A percentile compares a stretch with the other conserved stretches of the same genome.
Evolutionary conservation across 1,284 basidiomycete genomes (phyloP).

Genomic region (Neotropicomus parvogracilis): DNA sequence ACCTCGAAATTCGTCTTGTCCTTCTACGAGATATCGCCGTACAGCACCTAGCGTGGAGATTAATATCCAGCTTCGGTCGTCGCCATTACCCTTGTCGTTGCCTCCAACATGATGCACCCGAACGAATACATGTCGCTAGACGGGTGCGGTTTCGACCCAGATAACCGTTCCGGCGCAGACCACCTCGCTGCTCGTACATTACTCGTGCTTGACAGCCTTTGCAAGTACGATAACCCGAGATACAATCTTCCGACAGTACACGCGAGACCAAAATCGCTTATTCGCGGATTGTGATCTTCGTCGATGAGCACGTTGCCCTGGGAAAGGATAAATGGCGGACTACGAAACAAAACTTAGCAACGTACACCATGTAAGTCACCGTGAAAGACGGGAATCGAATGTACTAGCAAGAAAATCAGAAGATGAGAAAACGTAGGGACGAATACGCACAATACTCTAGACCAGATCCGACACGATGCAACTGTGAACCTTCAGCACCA

Average conservation of each 20-base stretch:
- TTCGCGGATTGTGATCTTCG: background rate
- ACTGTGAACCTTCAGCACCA: background rate
- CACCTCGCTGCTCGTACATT: conserved; percentile 1
- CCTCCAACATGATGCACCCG: conserved; percentile 8
- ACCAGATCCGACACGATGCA: background rate
- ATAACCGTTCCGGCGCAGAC: conserved; percentile 10
- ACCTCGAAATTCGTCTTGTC: background rate
- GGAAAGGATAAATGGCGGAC: background rate
- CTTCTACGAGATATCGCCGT: conserved; percentile 14
- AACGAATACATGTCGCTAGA: conserved; percentile 8
- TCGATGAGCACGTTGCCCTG: conserved; percentile 14
- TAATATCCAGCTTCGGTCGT: background rate
- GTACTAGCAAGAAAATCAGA: conserved; percentile 2
- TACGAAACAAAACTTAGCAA: background rate
- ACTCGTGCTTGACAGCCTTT: background rate
- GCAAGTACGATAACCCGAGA: conserved; percentile 42
- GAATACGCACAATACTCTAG: conserved; percentile 6
- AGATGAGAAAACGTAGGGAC: background rate
- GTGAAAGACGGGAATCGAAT: conserved; percentile 7
- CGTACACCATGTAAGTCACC: conserved; percentile 10
- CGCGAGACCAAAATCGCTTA: conserved; percentile 10
- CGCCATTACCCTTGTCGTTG: background rate
- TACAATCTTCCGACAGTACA: conserved; percentile 1
- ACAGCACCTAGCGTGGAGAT: conserved; percentile 4
- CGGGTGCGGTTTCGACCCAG: background rate